Conservation (phyloP, 257 asterid species). For the Prunella vulgaris region DNA sequence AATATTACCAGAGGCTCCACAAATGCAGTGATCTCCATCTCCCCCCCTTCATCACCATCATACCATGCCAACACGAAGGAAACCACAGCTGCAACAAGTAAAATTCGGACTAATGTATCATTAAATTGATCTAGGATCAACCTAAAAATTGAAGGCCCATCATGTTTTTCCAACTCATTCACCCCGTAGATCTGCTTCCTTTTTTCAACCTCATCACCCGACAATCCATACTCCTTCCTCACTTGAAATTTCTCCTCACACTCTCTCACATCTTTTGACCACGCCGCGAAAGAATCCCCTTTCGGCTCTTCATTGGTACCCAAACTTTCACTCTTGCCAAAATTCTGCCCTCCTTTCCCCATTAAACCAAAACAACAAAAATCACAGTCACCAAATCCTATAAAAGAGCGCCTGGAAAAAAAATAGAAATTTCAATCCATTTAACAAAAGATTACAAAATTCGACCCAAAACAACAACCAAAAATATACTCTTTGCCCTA, state of each 20-base stretch:
- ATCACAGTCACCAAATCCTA: constrained; percentile 28
- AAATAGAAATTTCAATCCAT: constrained; percentile 3
- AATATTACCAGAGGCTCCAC: constrained; percentile 97
- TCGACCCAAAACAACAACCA: background rate
- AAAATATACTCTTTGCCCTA: background rate
- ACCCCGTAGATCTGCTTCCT: constrained; percentile 75
- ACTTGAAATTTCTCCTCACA: constrained; percentile 72
- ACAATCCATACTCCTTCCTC: constrained; percentile 55
- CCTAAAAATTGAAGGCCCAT: constrained; percentile 73
- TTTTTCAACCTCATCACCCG: constrained; percentile 52
- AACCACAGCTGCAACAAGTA: constrained; percentile 86
- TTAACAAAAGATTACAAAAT: constrained; percentile 12
- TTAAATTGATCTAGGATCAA: constrained; percentile 92
- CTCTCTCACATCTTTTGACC: constrained; percentile 80
- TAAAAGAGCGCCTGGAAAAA: constrained; percentile 16
- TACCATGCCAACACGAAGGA: constrained; percentile 93
- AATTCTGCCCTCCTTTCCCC: constrained; percentile 87
- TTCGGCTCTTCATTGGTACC: constrained; percentile 24
- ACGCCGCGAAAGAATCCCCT: constrained; percentile 48
- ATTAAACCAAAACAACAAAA: constrained; percentile 31
- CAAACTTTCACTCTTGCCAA: constrained; percentile 46
- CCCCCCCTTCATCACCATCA: constrained; percentile 96
- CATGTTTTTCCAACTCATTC: constrained; percentile 96
- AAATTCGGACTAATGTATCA: constrained; percentile 86
- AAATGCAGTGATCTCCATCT: constrained; percentile 92